These are phyloP conservation scores for Neurospora tetrasperma DNA, from an alignment of 495 filamentous ascomycete species.

Conservation along the genomic window DNA sequence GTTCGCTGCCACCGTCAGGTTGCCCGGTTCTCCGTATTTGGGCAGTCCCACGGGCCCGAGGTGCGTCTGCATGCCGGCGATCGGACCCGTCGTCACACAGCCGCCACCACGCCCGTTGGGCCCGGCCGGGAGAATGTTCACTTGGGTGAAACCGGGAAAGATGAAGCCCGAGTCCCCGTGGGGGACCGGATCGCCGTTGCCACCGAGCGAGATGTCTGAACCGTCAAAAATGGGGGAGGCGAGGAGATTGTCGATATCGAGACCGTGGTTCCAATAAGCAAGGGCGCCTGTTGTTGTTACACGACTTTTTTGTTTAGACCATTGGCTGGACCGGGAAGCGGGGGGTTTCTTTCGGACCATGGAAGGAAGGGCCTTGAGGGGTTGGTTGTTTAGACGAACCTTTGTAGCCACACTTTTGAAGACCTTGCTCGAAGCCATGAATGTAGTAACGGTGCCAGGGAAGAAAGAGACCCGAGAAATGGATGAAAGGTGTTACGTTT, in stretches of 20 bases:
- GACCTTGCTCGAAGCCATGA: slow-evolving; percentile 51
- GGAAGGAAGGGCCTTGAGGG: not conserved
- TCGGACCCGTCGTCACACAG: slow-evolving; percentile 47
- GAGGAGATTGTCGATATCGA: slow-evolving; percentile 38
- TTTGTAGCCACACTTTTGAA: slow-evolving; percentile 62
- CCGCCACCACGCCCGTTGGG: slow-evolving; percentile 42
- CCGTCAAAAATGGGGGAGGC: slow-evolving; percentile 54
- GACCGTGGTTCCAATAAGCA: slow-evolving; percentile 54
- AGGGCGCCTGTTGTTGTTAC: slow-evolving; percentile 9
- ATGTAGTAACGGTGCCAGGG: slow-evolving; percentile 64
- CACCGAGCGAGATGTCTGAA: slow-evolving; percentile 46
- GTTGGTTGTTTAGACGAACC: slow-evolving; percentile 18
- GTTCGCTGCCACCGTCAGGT: slow-evolving; percentile 3
- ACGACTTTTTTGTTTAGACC: not conserved
- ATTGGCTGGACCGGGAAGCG: not conserved
- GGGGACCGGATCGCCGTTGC: slow-evolving; percentile 44
- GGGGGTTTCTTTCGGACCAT: too few species aligned
- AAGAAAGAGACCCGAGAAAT: slow-evolving; percentile 57
- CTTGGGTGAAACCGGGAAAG: not conserved
- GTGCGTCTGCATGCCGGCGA: slow-evolving; percentile 31
- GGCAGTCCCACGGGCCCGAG: slow-evolving; percentile 37
- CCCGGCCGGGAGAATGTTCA: slow-evolving; percentile 28
- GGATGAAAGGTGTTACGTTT: slow-evolving; percentile 49
- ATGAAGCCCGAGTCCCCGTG: slow-evolving; percentile 13
- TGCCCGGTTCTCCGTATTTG: slow-evolving; percentile 11